phyloP scores from a whole-genome alignment of 352 stramenopile genomes.

The Pythium aristosporum region DNA sequence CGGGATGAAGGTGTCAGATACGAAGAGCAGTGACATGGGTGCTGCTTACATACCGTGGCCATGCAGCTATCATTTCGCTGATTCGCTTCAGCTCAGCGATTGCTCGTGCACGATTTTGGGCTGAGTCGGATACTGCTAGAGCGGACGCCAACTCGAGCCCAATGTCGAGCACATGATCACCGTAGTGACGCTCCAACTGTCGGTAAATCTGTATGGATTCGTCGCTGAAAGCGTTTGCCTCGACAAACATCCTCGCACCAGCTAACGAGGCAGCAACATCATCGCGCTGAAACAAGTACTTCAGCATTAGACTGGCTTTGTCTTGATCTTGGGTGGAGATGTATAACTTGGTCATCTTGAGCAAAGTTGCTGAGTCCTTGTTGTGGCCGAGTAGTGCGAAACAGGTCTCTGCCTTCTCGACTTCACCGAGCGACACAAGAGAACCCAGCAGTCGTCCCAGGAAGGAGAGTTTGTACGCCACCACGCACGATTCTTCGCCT shows the following conservation, averaged over 20 bases:
- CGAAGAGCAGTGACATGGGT: neutral
- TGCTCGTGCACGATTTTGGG: slow-evolving; percentile 29
- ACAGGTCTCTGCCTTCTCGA: slow-evolving; percentile 61
- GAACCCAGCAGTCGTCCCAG: slow-evolving; percentile 51
- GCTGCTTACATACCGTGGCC: slow-evolving; percentile 6
- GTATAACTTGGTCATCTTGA: slow-evolving; percentile 65
- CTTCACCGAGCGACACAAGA: slow-evolving; percentile 43
- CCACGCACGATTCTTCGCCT: slow-evolving; percentile 23
- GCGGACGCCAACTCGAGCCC: slow-evolving; percentile 64
- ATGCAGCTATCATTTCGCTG: slow-evolving; percentile 3
- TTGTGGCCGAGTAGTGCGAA: slow-evolving; percentile 31
- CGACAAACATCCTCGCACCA: slow-evolving; percentile 44
- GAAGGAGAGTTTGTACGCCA: slow-evolving; percentile 42
- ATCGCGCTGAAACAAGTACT: slow-evolving; percentile 56
- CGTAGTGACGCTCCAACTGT: slow-evolving; percentile 60
- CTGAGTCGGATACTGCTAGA: slow-evolving; percentile 38
- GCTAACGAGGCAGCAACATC: slow-evolving; percentile 42
- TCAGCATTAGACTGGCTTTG: slow-evolving; percentile 44
- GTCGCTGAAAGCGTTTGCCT: slow-evolving; percentile 46
- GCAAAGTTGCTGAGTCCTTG: slow-evolving; percentile 28
- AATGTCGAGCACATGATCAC: slow-evolving; percentile 52
- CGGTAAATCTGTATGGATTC: slow-evolving; percentile 61
- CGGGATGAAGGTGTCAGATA: neutral
- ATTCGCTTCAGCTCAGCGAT: slow-evolving; percentile 48
- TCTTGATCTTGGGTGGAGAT: slow-evolving; percentile 42